Base-by-base conservation (phyloP, 257 asterid species). In the Henckelia pumila region DNA sequence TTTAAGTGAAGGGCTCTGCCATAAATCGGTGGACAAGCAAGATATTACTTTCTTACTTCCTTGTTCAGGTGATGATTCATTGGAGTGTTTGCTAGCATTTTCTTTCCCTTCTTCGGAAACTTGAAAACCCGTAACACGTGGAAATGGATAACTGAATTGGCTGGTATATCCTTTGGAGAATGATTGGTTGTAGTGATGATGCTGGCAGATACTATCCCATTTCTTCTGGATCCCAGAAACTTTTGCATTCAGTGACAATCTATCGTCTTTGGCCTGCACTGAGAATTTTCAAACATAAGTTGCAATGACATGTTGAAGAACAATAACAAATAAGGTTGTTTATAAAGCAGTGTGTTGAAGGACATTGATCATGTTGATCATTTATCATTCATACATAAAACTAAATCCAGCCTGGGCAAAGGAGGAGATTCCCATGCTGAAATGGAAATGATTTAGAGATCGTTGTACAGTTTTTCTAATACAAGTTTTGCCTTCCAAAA, bases 221-320 rank as follows among this genome's bases (percentile, higher is more conserved):
- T 88, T 91, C 79, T 75, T 85, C 67, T 83, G 85, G 56, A 86
- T 59, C 19, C 73, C 88, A 20, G 61, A 71, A 50, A 79, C 66
- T 75, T 82, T 87, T 11, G 86, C 78, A 25, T 71, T 78, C 76
- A 76, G 62, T 61, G 83, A 68, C 83, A 79, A 32, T 26, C 77
- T 74, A 76, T 86, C 95, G 52, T 92, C 92, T 84, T 75, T 83
- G 79, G 85, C 91, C 98, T 92, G 98, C 89, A 78, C 88, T 81
- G 84, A 75, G 79, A 69, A 69, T 17, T 61, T 76, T 67, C 67
- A 79, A 72, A 76, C 69, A 77, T 78, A 79, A 77, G 85, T 73
- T 79, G 77, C 82, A 69, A 83, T 55, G 80, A 74, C 55, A 40
- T 72, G 72, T 61, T 71, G 21, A 16, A 35, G 49, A 64, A 23